These are phyloP conservation scores for Multifurca ochricompacta DNA, from an alignment of 768 basidiomycete species.

Conservation along the genomic window DNA sequence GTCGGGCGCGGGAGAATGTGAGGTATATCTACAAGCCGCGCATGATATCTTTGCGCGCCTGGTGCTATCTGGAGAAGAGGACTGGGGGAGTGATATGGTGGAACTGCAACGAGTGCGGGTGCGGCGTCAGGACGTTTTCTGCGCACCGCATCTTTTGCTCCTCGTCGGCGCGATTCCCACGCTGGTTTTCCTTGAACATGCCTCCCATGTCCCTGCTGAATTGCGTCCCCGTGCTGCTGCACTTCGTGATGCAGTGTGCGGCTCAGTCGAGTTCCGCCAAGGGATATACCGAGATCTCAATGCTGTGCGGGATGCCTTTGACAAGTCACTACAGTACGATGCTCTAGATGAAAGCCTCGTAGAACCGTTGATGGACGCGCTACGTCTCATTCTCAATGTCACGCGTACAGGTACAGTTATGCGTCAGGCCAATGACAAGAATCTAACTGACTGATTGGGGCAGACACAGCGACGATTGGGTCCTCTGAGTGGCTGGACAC, in stretches of 20 bases:
- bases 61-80: slow-evolving; percentile 45
- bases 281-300: slow-evolving; percentile 72
- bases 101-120: slow-evolving; percentile 66
- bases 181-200: slow-evolving; percentile 65
- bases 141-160: slow-evolving; percentile 53
- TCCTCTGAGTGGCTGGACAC: slow-evolving; percentile 53
- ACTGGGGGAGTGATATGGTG: slow-evolving; percentile 41
- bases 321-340: slow-evolving; percentile 47
- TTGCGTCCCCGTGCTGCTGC: slow-evolving; percentile 41
- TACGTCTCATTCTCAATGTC: slow-evolving; percentile 61
- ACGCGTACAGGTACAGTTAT: slow-evolving; percentile 42
- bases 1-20: slow-evolving; percentile 31
- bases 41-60: slow-evolving; percentile 56
- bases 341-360: slow-evolving; percentile 43
- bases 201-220: slow-evolving; percentile 40
- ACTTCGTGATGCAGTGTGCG: slow-evolving; percentile 54
- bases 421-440: neutral
- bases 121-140: slow-evolving; percentile 59
- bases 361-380: slow-evolving; percentile 56
- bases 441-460: neutral
- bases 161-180: slow-evolving; percentile 60
- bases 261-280: slow-evolving; percentile 60
- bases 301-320: slow-evolving; percentile 61
- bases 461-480: slow-evolving; percentile 35
- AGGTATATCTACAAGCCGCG: slow-evolving; percentile 51